Base-by-base conservation (phyloP, 208 protist species). In the Trypanosoma brucei region DNA sequence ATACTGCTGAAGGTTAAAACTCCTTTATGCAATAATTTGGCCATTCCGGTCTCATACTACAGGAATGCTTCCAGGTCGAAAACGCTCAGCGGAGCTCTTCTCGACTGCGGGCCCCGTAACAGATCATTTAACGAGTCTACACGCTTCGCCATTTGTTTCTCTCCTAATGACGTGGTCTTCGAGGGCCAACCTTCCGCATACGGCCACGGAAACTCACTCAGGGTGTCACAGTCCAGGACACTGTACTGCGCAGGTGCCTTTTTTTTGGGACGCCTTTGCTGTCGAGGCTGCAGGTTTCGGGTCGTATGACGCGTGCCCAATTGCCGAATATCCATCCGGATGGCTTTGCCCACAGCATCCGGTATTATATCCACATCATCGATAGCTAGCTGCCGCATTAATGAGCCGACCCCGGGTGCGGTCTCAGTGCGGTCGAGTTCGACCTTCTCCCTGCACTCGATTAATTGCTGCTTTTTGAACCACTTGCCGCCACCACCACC, bases 301-400 rank as follows among this genome's bases (percentile, higher is more conserved):
- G 42, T 14, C 42, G 42, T 22, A 22, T 22, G 22, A 22, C 22
- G 22, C 22, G 22, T 22, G 22, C 22, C 42, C 11, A 68, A 61
- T 7, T 30, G 40, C 14, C 31, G 44, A 8, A n/a, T 36, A 53
- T n/a, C 35, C 42, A 46, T 14, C 35, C 35, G 35, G 13, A 45
- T 30, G 35, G 50, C 7, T 9, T 39, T 31, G 30, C 39, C 60
- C n/a, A 60, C 13, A 2, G 30, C 52, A 14, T 57, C 48, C 30
- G 65, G 59, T 9, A 66, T 63, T 42, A 87, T 70, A 30, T 75
- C 70, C 42, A 80, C 81, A 14, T 71, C 70, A 59, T 83, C 80
- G 36, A 91, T 75, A 38, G 68, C 67, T 3, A 68, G 75, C 59
- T 70, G 77, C 30, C 74, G 61, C 1, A 70, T 65, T 9, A 84